Percentiles rank a stretch among this genome's conserved stretches.
phyloP scores from a whole-genome alignment of 176 grass and related monocot genomes.

The Tillandsia leiboldiana region DNA sequence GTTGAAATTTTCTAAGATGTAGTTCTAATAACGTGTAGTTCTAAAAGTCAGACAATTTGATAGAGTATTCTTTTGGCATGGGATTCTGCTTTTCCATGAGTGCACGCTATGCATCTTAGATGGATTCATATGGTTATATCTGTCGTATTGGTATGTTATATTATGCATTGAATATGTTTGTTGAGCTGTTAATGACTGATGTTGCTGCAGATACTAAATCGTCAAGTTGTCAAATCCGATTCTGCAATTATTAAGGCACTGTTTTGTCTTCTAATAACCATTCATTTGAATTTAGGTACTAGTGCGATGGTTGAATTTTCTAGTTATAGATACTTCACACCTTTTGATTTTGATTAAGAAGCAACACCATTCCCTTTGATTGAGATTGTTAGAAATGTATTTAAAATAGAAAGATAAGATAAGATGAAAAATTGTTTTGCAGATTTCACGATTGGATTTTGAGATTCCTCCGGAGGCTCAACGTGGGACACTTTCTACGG shows the following conservation, averaged over 20 bases:
- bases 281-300: not conserved
- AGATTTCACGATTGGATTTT: conserved; percentile 90
- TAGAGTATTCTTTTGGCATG: not conserved
- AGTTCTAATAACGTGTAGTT: no score
- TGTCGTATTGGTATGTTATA: not conserved
- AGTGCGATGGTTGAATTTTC: not conserved
- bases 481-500: conserved; percentile 26
- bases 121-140: not conserved
- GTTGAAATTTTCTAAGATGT: no score
- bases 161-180: not conserved
- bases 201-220: conserved; percentile 60
- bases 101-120: not conserved
- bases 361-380: not conserved
- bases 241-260: conserved; percentile 87
- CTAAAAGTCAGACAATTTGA: no score
- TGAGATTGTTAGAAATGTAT: not conserved
- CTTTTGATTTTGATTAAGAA: not conserved
- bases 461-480: conserved; percentile 97
- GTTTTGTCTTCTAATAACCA: not conserved
- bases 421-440: conserved; percentile 1
- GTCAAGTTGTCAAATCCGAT: conserved; percentile 95
- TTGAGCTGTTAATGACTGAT: conserved; percentile 19
- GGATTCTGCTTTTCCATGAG: not conserved
- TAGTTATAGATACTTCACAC: not conserved
- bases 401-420: not conserved